phyloP scores from a whole-genome alignment of 495 filamentous ascomycete genomes.

The Xylaria flabelliformis region DNA sequence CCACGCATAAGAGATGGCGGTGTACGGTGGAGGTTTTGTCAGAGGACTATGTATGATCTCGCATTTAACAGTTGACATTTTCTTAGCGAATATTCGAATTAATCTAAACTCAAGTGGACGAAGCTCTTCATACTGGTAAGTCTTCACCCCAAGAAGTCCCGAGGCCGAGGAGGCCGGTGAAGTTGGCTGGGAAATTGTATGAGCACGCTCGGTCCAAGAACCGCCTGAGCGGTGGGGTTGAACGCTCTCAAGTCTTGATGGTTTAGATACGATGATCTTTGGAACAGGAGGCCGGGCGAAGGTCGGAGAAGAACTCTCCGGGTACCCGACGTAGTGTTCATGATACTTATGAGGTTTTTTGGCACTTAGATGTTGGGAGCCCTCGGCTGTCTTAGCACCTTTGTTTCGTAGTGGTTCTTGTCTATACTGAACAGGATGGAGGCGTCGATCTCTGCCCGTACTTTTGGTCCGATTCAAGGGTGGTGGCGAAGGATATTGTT shows the following conservation, averaged over 20 bases:
- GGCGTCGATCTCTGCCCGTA: neutral
- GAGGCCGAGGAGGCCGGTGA: neutral
- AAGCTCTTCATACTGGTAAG: neutral
- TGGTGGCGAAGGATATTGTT: neutral
- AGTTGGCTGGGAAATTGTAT: neutral
- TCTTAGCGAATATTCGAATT: neutral
- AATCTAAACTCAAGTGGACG: neutral
- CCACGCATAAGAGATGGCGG: slow-evolving; percentile 2
- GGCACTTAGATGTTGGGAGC: neutral
- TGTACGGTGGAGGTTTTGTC: neutral
- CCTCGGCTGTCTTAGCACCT: neutral
- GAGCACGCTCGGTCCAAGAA: neutral
- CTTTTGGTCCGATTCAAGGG: neutral
- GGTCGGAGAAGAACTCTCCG: neutral
- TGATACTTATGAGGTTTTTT: neutral
- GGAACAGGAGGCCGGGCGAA: neutral
- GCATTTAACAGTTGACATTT: neutral
- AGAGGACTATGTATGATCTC: neutral
- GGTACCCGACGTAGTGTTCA: neutral
- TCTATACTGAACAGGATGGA: neutral
- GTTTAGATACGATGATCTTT: neutral
- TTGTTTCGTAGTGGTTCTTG: neutral
- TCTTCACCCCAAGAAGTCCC: neutral
- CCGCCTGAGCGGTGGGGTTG: neutral
- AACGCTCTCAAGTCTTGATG: neutral